These are phyloP conservation scores for Nemania sp. DNA, from an alignment of 2,329 filamentous ascomycete genomes.

Conservation along the genomic window DNA sequence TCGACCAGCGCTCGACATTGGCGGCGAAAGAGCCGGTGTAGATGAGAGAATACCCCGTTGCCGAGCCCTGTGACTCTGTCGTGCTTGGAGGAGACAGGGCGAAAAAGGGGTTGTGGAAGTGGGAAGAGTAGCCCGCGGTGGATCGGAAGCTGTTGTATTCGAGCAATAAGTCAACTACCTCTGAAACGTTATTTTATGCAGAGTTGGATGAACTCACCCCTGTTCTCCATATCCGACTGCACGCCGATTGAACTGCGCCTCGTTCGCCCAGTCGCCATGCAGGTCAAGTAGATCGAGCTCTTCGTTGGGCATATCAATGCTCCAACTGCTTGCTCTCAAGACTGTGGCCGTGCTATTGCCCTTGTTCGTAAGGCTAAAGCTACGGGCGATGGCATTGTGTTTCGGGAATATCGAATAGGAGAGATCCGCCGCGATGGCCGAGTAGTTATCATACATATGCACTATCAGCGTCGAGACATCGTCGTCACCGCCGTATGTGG, in stretches of 20 bases:
- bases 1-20: slow-evolving; percentile 64
- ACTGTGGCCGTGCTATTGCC: slow-evolving; percentile 56
- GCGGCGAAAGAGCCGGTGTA: slow-evolving; percentile 66
- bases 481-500: slow-evolving; percentile 58
- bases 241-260: slow-evolving; percentile 57
- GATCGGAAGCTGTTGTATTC: slow-evolving; percentile 58
- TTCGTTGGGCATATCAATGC: slow-evolving; percentile 61
- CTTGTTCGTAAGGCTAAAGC: slow-evolving; percentile 63
- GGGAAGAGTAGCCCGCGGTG: slow-evolving; percentile 63
- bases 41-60: slow-evolving; percentile 66
- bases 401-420: slow-evolving; percentile 66
- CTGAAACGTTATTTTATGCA: too few species aligned
- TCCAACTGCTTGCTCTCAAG: slow-evolving; percentile 62
- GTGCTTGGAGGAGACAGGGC: slow-evolving; percentile 58
- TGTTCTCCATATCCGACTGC: slow-evolving; percentile 60
- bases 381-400: slow-evolving; percentile 63
- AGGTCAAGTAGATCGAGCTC: slow-evolving; percentile 66
- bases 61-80: slow-evolving; percentile 63
- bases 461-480: slow-evolving; percentile 64
- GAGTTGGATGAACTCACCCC: slow-evolving; percentile 50
- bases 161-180: slow-evolving; percentile 8
- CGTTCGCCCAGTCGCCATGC: slow-evolving; percentile 64
- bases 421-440: slow-evolving; percentile 59
- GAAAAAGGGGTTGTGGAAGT: slow-evolving; percentile 67
- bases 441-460: slow-evolving; percentile 61